Evolutionary conservation across 345 rosid species (phyloP), one percentile per base, ranked within the genome.

Genomic region (Corchorus capsularis): DNA sequence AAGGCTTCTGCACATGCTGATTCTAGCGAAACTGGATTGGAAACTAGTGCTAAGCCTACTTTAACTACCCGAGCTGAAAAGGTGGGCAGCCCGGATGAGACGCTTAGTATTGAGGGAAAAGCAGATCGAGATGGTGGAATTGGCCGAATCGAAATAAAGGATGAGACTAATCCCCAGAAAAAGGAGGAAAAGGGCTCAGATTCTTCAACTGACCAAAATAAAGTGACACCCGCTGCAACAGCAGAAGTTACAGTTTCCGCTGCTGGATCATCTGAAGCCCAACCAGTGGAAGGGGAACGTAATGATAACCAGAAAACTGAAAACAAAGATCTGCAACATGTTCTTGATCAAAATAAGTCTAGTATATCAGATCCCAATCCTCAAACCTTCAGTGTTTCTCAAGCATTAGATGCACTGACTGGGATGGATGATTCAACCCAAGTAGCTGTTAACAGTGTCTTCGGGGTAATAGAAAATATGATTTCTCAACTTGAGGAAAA

Each of bases 381-480:
- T 60, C 62, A 89, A 45, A 15, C 86, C 60, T 90, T 93, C 77
- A 83, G 79, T 78, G 94, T 92, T 76, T 82, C 87, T 54, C 87
- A 90, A 82, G 98, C 99, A 77, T 83, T 95, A 39, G 96, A 92
- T 85, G 93, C 99, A 73, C 83, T 92, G 75, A 84, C 98, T 45
- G 98, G 93, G 77, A 89, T 95, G 82, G 97, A 95, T 87, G 98
- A 95, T 85, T 88, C 98, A 75, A 93, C 98, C 46, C 99, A 93
- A 82, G 89, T 92, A 72, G 99, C 99, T 77, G 98, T 95, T 74
- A 95, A 96, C 72, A 96, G 91, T 80, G 98, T 93, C 78, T 93
- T 92, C 57, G 98, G 97, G 76, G 99, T 93, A 69, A 84, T 96
- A 50, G 99, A 96, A 85, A 84, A 89, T 73, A 88, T 96, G 93